These are phyloP conservation scores for Papiliotrema terrestris DNA, from an alignment of 1,284 basidiomycete species.

Conservation along the genomic window DNA sequence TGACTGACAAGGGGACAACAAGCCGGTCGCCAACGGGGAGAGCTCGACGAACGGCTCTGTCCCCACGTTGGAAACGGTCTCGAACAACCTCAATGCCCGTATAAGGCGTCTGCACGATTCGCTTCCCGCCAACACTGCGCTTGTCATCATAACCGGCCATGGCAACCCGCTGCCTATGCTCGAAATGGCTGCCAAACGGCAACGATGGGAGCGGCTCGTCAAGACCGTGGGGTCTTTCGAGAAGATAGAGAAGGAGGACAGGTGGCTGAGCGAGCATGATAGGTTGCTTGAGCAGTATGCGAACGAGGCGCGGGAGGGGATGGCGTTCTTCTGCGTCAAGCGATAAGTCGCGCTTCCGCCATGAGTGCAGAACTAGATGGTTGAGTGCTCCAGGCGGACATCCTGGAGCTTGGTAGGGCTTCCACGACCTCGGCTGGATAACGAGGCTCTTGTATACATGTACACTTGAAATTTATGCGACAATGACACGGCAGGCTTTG, in stretches of 20 bases:
- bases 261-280: slow-evolving; percentile 73
- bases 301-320: slow-evolving; percentile 69
- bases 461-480: too few relatives aligned
- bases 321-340: slow-evolving; percentile 78
- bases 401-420: too few relatives aligned
- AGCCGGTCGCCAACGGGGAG: background rate
- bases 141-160: slow-evolving; percentile 82
- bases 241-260: slow-evolving; percentile 47
- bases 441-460: too few relatives aligned
- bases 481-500: too few relatives aligned
- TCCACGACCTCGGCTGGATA: too few relatives aligned
- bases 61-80: slow-evolving; percentile 29
- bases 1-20: background rate
- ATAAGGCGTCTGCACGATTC: slow-evolving; percentile 62
- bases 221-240: slow-evolving; percentile 52
- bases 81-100: slow-evolving; percentile 57
- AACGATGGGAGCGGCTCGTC: slow-evolving; percentile 66
- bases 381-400: too few relatives aligned
- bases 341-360: too few relatives aligned
- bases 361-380: too few relatives aligned
- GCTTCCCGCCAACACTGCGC: slow-evolving; percentile 70
- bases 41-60: slow-evolving; percentile 6
- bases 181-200: slow-evolving; percentile 62
- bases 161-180: slow-evolving; percentile 77
- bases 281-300: slow-evolving; percentile 72